Base-by-base conservation (phyloP, 208 protist genomes). In the Entamoeba moshkovskii region DNA sequence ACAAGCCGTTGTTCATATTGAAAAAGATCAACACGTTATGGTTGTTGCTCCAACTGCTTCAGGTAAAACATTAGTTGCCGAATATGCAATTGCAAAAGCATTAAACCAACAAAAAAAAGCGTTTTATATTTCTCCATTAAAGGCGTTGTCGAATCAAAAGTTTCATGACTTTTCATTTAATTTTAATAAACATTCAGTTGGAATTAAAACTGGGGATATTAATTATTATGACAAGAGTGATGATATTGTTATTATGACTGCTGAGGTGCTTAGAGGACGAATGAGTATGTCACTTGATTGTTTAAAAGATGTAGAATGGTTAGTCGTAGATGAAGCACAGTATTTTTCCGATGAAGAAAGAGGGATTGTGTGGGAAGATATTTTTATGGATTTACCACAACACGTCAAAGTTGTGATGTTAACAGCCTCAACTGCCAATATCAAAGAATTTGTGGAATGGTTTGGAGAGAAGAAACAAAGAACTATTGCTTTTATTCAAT, bases 331-430 rank as follows among this genome's bases (percentile, higher is more conserved):
- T 95, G 97, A 98, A 93, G 96, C 98, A n/a, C 97, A 98, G 94
- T 98, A 98, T 94, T 66, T 98, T 18, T 97, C 97, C 93, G 95
- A 97, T 45, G 18, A 38, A 66, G 94, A 97, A 93, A 93, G 97
- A 66, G 97, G 97, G 91, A 97, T 98, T 0, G 97, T 98, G 4
- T 98, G 97, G 97, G 97, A 98, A 94, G 97, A 98, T 93, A 96
- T 97, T 0, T 98, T 98, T 33, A 98, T 98, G 46, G 97, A 98
- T 95, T 93, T 98, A 33, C 98, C 98, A 1, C 93, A 94, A 0
- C 95, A 98, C 92, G 96, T 98, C 8, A 96, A 96, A 45, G 92
- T 98, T 15, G 95, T 98, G 52, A 93, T 98, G 38, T 93, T 98
- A 0, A 97, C 95, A 2, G 98, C 98, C 38, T 98, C 98, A 0